Conservation (phyloP, 1,284 basidiomycete species). For the Puccinia triticina region DNA sequence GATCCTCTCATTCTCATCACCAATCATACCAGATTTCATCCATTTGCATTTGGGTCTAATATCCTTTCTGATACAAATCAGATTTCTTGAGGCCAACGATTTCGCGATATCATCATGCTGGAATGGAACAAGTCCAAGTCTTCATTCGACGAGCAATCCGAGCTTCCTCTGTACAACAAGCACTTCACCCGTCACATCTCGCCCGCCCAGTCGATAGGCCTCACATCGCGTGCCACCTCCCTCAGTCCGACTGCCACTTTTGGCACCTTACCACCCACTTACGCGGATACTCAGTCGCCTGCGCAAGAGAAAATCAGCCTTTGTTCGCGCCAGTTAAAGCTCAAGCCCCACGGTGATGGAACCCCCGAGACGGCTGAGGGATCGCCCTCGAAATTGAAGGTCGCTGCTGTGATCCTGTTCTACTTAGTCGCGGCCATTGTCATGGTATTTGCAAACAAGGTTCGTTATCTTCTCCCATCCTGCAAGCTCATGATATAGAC, state of each 20-base stretch:
- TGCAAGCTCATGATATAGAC: not conserved
- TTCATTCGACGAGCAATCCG: slow-evolving; percentile 15
- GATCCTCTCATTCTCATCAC: not conserved
- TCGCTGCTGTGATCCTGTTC: slow-evolving; percentile 62
- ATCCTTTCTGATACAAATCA: not conserved
- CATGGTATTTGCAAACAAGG: slow-evolving; percentile 62
- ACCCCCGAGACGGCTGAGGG: slow-evolving; percentile 41
- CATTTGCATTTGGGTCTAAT: not conserved
- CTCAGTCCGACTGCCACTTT: slow-evolving; percentile 6
- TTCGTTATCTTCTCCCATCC: not conserved
- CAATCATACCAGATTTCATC: not conserved
- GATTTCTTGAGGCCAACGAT: not conserved
- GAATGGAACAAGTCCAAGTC: slow-evolving; percentile 15
- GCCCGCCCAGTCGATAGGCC: not conserved
- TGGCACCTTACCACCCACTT: not conserved
- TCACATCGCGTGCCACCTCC: not conserved
- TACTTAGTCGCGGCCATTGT: slow-evolving; percentile 79
- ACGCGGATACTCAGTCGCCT: not conserved
- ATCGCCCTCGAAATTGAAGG: slow-evolving; percentile 54
- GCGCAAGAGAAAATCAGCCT: not conserved
- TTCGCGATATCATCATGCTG: not conserved
- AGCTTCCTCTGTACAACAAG: slow-evolving; percentile 25
- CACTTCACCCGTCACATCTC: not conserved
- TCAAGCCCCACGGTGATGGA: not conserved
- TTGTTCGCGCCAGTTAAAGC: slow-evolving; percentile 12